Evolutionary conservation across 805 yeast genomes (phyloP), one percentile per base, ranked within the genome.

Genomic region (Metschnikowia hibisci): DNA sequence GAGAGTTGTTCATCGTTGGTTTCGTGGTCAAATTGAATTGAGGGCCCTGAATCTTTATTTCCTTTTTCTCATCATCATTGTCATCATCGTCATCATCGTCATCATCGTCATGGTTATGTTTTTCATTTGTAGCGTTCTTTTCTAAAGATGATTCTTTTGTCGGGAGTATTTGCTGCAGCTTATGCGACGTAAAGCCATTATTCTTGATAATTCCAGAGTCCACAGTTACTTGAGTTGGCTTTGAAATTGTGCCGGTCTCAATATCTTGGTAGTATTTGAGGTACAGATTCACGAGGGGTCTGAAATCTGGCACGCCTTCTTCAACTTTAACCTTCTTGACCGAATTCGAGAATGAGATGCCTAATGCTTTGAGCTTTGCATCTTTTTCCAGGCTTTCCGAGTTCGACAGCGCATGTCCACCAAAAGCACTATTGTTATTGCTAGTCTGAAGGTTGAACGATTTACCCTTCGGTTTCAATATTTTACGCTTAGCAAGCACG

Each of bases 401-500:
- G 12, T 11, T n/a, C 9, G 36, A 18, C 33, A 14, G 14, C 11
- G 25, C 14, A 7, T 13, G 14, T 29, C 23, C 15, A 18, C 30
- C 14, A 11, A 27, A 33, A 20, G 23, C 23, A 20, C 14, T n/a
- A 9, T 36, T 38, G 28, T n/a, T 7, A 26, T 27, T 46, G n/a
- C n/a, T 28, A 29, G 33, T 29, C 26, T 15, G 41, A 15, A 35
- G 46, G 40, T 16, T 42, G 31, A 46, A 51, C 20, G 15, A 33
- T 33, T 41, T 42, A 9, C 60, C 57, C 57, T 73, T 74, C 12
- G 84, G 84, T 55, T 75, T 70, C 22, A 86, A 75, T 44, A 87
- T 84, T 66, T 80, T 84, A 55, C 96, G 72, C 43, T 66, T 73
- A 22, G 88, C 77, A 75, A 88, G 62, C 5, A 78, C 81, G 4